A percentile compares a stretch with the other conserved stretches of the same genome.
Evolutionary conservation across 1,139 yeast species (phyloP).

Genomic region (Taiozyma sp.): DNA sequence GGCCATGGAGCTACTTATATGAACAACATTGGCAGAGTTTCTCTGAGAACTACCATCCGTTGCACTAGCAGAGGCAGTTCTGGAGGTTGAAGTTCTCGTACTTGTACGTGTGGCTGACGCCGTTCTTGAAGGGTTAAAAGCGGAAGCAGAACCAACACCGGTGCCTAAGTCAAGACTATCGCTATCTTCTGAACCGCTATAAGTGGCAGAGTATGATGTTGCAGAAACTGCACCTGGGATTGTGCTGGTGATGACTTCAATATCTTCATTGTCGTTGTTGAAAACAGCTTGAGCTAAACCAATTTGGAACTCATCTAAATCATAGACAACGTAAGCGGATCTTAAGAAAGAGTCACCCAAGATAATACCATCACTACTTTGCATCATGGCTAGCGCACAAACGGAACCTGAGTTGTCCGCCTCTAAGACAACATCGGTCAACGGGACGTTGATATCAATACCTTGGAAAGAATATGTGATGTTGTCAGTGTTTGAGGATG

Average conservation of each 20-base stretch:
- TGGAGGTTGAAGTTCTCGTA: background rate
- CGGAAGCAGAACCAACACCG: background rate
- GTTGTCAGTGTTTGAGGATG: conserved; percentile 39
- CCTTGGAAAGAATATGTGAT: conserved; percentile 51
- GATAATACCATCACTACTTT: conserved; percentile 30
- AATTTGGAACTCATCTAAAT: conserved; percentile 60
- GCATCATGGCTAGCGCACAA: conserved; percentile 33
- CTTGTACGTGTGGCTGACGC: background rate
- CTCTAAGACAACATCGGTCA: conserved; percentile 11
- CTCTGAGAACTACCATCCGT: background rate
- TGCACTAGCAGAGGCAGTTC: background rate
- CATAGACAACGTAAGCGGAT: conserved; percentile 73
- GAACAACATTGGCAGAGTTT: background rate
- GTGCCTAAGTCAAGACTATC: background rate
- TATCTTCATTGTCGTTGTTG: conserved; percentile 35
- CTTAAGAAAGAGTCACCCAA: conserved; percentile 77
- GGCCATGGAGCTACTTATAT: background rate
- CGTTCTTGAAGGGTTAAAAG: background rate
- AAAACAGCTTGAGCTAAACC: conserved; percentile 61
- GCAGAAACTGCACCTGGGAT: conserved; percentile 46
- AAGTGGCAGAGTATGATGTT: conserved; percentile 26
- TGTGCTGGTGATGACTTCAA: conserved; percentile 37
- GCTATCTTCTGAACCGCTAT: conserved; percentile 5
- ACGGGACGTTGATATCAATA: conserved; percentile 34
- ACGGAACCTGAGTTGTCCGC: conserved; percentile 12